Conservation (phyloP, 495 filamentous ascomycete genomes). For the Penicillium bialowiezense region DNA sequence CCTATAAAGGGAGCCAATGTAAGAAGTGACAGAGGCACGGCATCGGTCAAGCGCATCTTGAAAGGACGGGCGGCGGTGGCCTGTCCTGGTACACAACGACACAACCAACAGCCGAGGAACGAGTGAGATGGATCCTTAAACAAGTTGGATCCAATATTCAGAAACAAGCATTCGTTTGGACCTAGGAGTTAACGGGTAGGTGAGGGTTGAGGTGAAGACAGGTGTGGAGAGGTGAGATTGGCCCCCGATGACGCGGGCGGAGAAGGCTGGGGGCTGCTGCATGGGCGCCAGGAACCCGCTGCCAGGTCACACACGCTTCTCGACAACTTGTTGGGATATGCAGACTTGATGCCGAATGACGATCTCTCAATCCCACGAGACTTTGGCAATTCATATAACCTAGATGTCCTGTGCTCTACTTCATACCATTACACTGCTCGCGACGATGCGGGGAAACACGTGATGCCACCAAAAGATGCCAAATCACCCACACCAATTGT, state of each 20-base stretch:
- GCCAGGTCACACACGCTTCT: neutral
- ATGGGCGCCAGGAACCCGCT: conserved; percentile 15
- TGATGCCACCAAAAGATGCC: neutral
- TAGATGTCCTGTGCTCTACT: too few relatives aligned
- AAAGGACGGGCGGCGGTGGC: conserved; percentile 11
- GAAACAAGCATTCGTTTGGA: conserved; percentile 6
- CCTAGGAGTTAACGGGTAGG: neutral
- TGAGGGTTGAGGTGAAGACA: conserved; percentile 12
- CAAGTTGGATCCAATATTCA: conserved; percentile 1
- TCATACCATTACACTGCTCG: neutral
- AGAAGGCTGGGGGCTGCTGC: conserved; percentile 21
- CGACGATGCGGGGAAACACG: conserved; percentile 5
- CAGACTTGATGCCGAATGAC: too few relatives aligned
- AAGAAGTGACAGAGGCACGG: conserved; percentile 25
- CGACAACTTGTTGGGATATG: too few relatives aligned
- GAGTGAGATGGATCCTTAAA: conserved; percentile 13
- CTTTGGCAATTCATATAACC: too few relatives aligned
- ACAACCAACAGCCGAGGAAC: conserved; percentile 6
- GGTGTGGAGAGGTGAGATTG: conserved; percentile 19
- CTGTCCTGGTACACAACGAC: conserved; percentile 1
- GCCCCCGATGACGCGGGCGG: conserved; percentile 42
- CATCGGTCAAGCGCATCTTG: conserved; percentile 33
- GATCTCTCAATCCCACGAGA: too few relatives aligned
- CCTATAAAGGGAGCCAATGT: conserved; percentile 23
- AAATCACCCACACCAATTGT: neutral